Percentiles rank a stretch among this genome's conserved stretches.
Conservation (phyloP, 73 alveolate species). For the Uronychia binucleata region DNA sequence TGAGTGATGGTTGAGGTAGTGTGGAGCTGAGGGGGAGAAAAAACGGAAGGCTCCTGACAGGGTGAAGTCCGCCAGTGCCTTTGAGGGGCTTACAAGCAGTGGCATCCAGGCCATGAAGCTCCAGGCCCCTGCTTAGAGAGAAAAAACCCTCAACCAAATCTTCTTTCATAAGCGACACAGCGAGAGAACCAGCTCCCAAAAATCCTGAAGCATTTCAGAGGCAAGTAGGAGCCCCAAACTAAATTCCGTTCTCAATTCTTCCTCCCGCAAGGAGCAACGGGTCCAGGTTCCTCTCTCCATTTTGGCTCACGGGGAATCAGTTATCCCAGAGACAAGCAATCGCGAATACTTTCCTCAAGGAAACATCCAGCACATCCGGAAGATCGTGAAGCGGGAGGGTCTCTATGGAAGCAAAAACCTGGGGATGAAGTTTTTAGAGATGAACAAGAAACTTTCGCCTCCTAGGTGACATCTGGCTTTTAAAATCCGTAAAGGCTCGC, state of each 20-base stretch:
- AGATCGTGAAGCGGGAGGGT: neutral
- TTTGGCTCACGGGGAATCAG: neutral
- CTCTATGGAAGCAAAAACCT: neutral
- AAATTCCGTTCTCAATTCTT: neutral
- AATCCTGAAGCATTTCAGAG: neutral
- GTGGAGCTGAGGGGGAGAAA: too few species aligned
- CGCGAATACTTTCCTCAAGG: neutral
- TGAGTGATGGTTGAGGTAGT: too few species aligned
- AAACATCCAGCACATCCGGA: neutral
- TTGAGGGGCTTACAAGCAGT: neutral
- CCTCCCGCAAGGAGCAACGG: neutral
- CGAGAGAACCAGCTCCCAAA: neutral
- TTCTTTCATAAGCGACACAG: neutral
- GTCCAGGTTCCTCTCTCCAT: neutral
- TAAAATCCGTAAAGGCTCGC: neutral
- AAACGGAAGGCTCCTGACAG: neutral
- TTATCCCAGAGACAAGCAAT: neutral
- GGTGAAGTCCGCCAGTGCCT: neutral
- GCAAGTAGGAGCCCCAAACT: neutral
- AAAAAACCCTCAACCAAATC: neutral
- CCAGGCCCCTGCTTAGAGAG: slow-evolving; percentile 1
- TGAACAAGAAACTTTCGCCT: neutral
- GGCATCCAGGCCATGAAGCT: neutral
- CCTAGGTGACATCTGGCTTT: neutral
- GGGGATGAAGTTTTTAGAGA: neutral